Conservation (phyloP, 495 filamentous ascomycete genomes). For the Saxophila tyrrhenica region DNA sequence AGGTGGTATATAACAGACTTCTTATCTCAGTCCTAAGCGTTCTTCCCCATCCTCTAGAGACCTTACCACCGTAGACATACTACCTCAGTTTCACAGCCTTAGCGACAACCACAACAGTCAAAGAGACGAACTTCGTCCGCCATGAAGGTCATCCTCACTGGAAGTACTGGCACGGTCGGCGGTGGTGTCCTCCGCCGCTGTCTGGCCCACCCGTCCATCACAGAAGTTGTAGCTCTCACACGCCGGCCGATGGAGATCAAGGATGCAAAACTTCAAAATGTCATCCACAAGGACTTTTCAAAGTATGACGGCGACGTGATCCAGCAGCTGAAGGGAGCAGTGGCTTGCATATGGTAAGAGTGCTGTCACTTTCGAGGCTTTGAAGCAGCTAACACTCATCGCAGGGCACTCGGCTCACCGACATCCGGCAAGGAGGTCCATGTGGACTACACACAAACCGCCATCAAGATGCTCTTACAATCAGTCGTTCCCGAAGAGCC, state of each 20-base stretch:
- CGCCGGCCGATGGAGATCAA: constrained; percentile 31
- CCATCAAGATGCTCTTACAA: constrained; percentile 32
- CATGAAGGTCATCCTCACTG: constrained; percentile 39
- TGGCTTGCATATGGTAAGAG: constrained; percentile 46
- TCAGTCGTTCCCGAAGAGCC: neutral
- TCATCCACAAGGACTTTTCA: constrained; percentile 38
- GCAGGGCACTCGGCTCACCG: constrained; percentile 7
- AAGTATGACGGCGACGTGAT: constrained; percentile 31
- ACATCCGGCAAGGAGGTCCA: constrained; percentile 25
- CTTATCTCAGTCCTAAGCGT: too few relatives aligned
- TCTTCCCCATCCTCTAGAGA: too few relatives aligned
- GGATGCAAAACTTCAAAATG: constrained; percentile 32
- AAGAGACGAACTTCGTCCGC: too few relatives aligned
- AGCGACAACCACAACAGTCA: neutral
- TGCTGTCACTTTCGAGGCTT: neutral
- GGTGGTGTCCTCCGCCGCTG: constrained; percentile 37
- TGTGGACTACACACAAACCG: constrained; percentile 36
- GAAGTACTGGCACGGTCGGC: constrained; percentile 43
- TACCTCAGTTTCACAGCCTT: too few relatives aligned
- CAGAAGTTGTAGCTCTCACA: constrained; percentile 39
- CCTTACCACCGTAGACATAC: too few relatives aligned
- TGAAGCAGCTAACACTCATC: neutral
- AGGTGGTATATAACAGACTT: too few relatives aligned
- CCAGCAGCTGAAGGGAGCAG: constrained; percentile 35
- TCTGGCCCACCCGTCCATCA: constrained; percentile 34